A percentile compares a stretch with the other conserved stretches of the same genome.
Evolutionary conservation across 2,329 filamentous ascomycete genomes (phyloP).

Genomic region (Orbilia oligospora): DNA sequence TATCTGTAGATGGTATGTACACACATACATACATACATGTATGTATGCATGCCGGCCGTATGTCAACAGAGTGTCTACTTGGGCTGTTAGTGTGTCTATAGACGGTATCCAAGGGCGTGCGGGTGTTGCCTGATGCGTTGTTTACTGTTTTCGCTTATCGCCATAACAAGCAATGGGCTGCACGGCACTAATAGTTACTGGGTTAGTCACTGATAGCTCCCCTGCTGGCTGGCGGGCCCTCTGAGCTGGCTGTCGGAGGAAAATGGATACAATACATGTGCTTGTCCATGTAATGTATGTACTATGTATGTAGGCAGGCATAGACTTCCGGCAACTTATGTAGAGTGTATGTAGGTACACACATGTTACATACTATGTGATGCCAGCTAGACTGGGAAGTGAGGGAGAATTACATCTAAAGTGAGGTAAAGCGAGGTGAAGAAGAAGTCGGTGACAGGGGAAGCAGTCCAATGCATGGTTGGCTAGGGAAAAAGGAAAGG

Average conservation of each 20-base stretch:
- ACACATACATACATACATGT: no score
- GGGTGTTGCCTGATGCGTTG: constrained; percentile 44
- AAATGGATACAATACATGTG: constrained; percentile 8
- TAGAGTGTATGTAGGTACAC: neutral
- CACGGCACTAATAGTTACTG: neutral
- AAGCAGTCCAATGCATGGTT: constrained; percentile 27
- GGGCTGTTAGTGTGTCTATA: constrained; percentile 1
- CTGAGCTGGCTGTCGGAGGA: constrained; percentile 17
- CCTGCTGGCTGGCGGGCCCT: constrained; percentile 18
- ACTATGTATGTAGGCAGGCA: neutral
- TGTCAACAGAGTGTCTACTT: neutral
- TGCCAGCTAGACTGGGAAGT: neutral
- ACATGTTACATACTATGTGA: no score
- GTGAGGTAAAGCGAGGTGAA: neutral
- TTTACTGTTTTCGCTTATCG: constrained; percentile 49
- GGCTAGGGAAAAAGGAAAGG: neutral
- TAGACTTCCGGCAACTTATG: neutral
- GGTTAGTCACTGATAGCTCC: constrained; percentile 29
- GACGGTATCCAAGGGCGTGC: constrained; percentile 50
- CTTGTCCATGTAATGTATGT: no score
- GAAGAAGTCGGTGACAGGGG: neutral
- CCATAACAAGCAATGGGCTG: constrained; percentile 7
- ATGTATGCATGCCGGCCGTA: no score
- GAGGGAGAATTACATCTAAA: constrained; percentile 33
- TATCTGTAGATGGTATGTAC: neutral